phyloP scores from a whole-genome alignment of 352 stramenopile genomes.

The Pythium scleroteichum region DNA sequence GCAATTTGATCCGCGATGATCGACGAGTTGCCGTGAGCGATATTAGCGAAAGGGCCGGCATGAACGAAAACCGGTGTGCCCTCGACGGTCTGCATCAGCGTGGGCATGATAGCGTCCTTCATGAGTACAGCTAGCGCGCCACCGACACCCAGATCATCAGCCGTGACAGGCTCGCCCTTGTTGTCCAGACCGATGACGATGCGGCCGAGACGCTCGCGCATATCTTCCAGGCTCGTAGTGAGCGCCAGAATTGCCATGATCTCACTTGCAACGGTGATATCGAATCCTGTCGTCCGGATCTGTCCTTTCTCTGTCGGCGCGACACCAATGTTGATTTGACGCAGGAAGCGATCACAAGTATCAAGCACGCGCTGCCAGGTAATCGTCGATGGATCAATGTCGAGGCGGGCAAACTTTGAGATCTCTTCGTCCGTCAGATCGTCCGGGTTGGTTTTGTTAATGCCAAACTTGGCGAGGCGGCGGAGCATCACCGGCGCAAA shows the following conservation, averaged over 20 bases:
- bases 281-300: slow-evolving; percentile 67
- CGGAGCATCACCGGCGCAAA: slow-evolving; percentile 93
- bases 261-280: slow-evolving; percentile 95
- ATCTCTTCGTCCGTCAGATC: slow-evolving; percentile 95
- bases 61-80: slow-evolving; percentile 97
- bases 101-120: slow-evolving; percentile 97
- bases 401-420: slow-evolving; percentile 91
- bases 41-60: slow-evolving; percentile 98
- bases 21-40: slow-evolving; percentile 96
- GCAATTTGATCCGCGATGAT: slow-evolving; percentile 97
- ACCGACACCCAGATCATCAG: slow-evolving; percentile 96
- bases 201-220: slow-evolving; percentile 91
- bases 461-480: slow-evolving; percentile 95
- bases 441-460: slow-evolving; percentile 88
- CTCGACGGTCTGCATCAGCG: slow-evolving; percentile 98
- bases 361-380: slow-evolving; percentile 96
- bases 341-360: slow-evolving; percentile 96
- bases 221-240: slow-evolving; percentile 92
- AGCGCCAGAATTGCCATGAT: slow-evolving; percentile 99
- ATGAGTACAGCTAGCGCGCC: slow-evolving; percentile 97
- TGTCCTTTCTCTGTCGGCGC: slow-evolving; percentile 91
- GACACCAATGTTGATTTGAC: slow-evolving; percentile 89
- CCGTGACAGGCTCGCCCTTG: slow-evolving; percentile 89
- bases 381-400: slow-evolving; percentile 95
- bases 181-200: slow-evolving; percentile 94